Conservation (phyloP, 148 eudicot genomes). For the Rhododendron vialii region DNA sequence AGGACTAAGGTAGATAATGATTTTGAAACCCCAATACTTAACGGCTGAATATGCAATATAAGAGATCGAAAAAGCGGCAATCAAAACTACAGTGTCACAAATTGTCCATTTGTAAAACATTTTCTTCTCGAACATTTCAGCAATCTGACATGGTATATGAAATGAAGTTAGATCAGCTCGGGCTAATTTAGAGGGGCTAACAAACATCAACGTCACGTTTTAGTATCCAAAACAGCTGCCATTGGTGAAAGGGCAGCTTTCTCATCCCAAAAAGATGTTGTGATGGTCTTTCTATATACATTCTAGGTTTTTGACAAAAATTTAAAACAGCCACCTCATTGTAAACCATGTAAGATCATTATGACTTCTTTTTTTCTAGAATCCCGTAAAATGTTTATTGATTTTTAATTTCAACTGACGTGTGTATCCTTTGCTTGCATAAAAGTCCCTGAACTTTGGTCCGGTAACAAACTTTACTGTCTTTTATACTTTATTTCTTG, state of each 20-base stretch:
- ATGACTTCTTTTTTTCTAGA: too few relatives aligned
- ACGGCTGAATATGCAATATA: not conserved
- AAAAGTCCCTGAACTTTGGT: too few relatives aligned
- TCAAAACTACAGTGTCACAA: not conserved
- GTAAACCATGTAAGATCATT: not conserved
- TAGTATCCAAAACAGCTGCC: not conserved
- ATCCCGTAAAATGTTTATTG: too few relatives aligned
- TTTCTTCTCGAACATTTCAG: not conserved
- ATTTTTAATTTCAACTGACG: too few relatives aligned
- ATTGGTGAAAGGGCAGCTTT: not conserved
- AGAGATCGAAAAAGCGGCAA: not conserved
- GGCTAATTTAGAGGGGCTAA: not conserved
- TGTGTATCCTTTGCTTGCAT: too few relatives aligned
- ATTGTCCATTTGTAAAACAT: not conserved
- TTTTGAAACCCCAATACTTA: not conserved
- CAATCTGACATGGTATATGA: not conserved
- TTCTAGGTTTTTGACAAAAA: not conserved
- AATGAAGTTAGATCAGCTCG: not conserved
- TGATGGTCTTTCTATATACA: not conserved
- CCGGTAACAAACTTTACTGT: too few relatives aligned
- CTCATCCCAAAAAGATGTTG: not conserved
- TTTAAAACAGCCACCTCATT: not conserved
- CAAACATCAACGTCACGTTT: not conserved
- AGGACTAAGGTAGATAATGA: not conserved
- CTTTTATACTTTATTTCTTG: too few relatives aligned